phyloP scores from a whole-genome alignment of 164 flowering plant species.

The Tetrastigma voinierianum region DNA sequence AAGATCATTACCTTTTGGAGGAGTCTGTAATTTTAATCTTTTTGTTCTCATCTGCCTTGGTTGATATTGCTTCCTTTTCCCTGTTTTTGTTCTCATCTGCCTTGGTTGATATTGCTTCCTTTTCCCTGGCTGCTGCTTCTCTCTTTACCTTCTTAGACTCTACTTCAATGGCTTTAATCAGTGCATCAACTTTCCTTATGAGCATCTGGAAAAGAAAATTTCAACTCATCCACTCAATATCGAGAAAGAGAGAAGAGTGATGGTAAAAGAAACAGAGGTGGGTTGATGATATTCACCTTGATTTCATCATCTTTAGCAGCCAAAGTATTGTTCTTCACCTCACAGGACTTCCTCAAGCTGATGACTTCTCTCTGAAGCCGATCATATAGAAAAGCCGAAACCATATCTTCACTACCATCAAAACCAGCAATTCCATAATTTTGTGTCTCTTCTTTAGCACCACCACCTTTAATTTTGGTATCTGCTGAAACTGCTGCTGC shows the following conservation, averaged over 20 bases:
- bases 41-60: slow-evolving; percentile 38
- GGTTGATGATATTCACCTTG: slow-evolving; percentile 40
- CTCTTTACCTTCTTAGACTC: slow-evolving; percentile 70
- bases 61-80: slow-evolving; percentile 40
- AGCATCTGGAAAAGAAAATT: slow-evolving; percentile 54
- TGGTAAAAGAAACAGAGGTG: slow-evolving; percentile 4
- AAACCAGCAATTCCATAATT: slow-evolving; percentile 18
- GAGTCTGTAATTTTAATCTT: slow-evolving; percentile 31
- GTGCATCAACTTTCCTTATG: slow-evolving; percentile 61
- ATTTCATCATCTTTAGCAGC: slow-evolving; percentile 76
- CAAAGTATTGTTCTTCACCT: slow-evolving; percentile 55
- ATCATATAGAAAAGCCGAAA: slow-evolving; percentile 89
- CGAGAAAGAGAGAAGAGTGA: background rate
- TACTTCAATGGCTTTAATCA: slow-evolving; percentile 68
- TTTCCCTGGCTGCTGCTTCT: slow-evolving; percentile 65
- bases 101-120: slow-evolving; percentile 39
- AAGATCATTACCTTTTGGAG: slow-evolving; percentile 38
- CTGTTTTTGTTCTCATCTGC: slow-evolving; percentile 39
- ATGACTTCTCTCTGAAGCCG: slow-evolving; percentile 81
- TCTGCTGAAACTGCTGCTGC: slow-evolving; percentile 27
- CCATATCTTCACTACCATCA: slow-evolving; percentile 44
- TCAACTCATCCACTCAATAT: background rate
- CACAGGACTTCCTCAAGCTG: slow-evolving; percentile 56
- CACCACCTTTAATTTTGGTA: slow-evolving; percentile 16
- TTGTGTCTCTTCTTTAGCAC: slow-evolving; percentile 18